These are phyloP conservation scores for Apiotrichum veenhuisii DNA, from an alignment of 1,284 basidiomycete species.

Conservation along the genomic window DNA sequence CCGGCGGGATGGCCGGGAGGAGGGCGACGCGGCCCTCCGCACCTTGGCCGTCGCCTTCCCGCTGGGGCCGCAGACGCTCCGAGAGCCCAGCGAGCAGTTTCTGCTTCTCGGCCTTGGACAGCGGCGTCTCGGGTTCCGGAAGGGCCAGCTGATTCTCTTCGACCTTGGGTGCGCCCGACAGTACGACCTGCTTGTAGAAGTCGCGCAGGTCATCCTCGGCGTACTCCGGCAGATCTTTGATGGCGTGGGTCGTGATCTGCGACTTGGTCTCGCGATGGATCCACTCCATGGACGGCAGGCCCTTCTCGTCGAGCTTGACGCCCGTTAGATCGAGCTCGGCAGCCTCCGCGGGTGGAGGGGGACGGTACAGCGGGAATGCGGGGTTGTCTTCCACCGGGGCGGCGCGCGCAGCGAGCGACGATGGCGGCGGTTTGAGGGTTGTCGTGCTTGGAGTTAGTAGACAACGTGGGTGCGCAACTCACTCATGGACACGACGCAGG, in stretches of 20 bases:
- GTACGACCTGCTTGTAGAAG: conserved; percentile 35
- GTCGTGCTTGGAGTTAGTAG: no score
- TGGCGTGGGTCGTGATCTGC: conserved; percentile 19
- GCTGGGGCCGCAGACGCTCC: conserved; percentile 1
- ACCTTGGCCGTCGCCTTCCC: no score
- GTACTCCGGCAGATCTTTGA: conserved; percentile 21
- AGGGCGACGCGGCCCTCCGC: conserved; percentile 2
- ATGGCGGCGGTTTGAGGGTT: neutral
- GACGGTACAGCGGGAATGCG: conserved; percentile 19
- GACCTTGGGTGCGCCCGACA: conserved; percentile 20
- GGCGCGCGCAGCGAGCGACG: neutral
- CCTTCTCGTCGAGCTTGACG: neutral
- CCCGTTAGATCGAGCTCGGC: neutral
- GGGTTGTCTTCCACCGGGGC: neutral
- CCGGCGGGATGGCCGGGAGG: conserved; percentile 1
- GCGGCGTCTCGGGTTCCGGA: conserved; percentile 7
- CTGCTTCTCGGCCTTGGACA: conserved; percentile 3
- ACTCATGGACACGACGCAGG: neutral
- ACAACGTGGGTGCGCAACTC: no score
- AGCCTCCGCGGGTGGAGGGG: neutral
- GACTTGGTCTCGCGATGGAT: conserved; percentile 22
- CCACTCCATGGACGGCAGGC: conserved; percentile 21
- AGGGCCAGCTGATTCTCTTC: conserved; percentile 7
- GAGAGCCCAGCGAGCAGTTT: conserved; percentile 7
- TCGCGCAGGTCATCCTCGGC: conserved; percentile 29